phyloP scores from a whole-genome alignment of 31 red algal genomes.

The Odonthalia washingtoniensis region DNA sequence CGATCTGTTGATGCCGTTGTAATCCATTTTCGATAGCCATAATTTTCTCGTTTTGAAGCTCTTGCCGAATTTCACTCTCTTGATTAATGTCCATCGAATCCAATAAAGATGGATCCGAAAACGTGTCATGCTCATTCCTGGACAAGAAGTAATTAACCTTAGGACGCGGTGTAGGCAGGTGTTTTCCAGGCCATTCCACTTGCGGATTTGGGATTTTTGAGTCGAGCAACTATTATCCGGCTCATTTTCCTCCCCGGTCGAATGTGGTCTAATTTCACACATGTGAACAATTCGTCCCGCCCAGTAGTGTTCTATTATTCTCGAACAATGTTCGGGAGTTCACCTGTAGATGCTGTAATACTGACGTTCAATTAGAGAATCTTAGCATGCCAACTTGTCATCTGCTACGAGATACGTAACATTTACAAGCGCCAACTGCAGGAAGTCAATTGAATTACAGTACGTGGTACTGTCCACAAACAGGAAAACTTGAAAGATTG shows the following conservation, averaged over 20 bases:
- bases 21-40: too few species aligned
- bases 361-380: slow-evolving; percentile 45
- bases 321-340: slow-evolving; percentile 11
- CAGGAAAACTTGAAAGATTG: slow-evolving; percentile 31
- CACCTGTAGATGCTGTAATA: slow-evolving; percentile 32
- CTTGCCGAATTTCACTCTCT: too few species aligned
- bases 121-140: too few species aligned
- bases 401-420: slow-evolving; percentile 32
- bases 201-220: neutral
- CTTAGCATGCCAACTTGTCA: slow-evolving; percentile 41
- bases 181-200: neutral
- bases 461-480: slow-evolving; percentile 23
- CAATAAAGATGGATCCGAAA: too few species aligned
- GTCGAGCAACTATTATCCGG: slow-evolving; percentile 1
- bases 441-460: slow-evolving; percentile 28
- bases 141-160: slow-evolving; percentile 47
- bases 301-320: neutral
- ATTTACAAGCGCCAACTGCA: slow-evolving; percentile 47
- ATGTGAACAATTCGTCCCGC: slow-evolving; percentile 27
- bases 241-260: slow-evolving; percentile 1
- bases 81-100: too few species aligned
- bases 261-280: neutral
- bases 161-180: slow-evolving; percentile 4
- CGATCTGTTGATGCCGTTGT: too few species aligned
- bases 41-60: too few species aligned